A percentile compares a stretch with the other conserved stretches of the same genome.
phyloP scores from a whole-genome alignment of 2,329 filamentous ascomycete genomes.

The Samsoniella hepiali region DNA sequence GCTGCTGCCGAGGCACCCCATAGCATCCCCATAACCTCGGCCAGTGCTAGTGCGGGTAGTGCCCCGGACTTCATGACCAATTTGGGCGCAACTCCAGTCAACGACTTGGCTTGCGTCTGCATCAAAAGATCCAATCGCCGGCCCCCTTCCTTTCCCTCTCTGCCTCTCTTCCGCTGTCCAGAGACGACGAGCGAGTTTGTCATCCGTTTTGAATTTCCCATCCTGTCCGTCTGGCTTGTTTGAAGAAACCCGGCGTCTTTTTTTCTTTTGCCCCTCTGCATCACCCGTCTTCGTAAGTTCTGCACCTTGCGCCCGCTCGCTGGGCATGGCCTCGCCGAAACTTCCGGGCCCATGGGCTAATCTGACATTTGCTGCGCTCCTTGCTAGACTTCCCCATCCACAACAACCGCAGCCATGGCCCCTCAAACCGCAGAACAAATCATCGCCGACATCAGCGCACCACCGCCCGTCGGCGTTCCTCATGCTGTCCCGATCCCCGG shows the following conservation, averaged over 20 bases:
- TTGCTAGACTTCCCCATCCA: constrained; percentile 22
- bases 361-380: not conserved
- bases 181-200: constrained; percentile 13
- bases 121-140: constrained; percentile 10
- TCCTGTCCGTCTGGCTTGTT: not conserved
- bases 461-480: constrained; percentile 71
- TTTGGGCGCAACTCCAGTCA: constrained; percentile 9
- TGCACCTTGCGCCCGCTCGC: not conserved
- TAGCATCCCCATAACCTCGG: constrained; percentile 16
- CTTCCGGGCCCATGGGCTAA: not conserved
- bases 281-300: not conserved
- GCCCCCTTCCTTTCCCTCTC: not conserved
- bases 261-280: not conserved
- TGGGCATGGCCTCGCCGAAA: not conserved
- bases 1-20: constrained; percentile 15
- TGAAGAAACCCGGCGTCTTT: not conserved
- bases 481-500: constrained; percentile 77
- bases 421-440: constrained; percentile 11
- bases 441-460: constrained; percentile 48
- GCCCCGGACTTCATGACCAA: constrained; percentile 15
- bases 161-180: not conserved
- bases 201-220: not conserved
- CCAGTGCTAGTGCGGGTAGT: constrained; percentile 11
- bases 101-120: not conserved
- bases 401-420: constrained; percentile 26